Evolutionary conservation across 352 stramenopile genomes (phyloP).

Genomic region (Blastocystis sp.): DNA sequence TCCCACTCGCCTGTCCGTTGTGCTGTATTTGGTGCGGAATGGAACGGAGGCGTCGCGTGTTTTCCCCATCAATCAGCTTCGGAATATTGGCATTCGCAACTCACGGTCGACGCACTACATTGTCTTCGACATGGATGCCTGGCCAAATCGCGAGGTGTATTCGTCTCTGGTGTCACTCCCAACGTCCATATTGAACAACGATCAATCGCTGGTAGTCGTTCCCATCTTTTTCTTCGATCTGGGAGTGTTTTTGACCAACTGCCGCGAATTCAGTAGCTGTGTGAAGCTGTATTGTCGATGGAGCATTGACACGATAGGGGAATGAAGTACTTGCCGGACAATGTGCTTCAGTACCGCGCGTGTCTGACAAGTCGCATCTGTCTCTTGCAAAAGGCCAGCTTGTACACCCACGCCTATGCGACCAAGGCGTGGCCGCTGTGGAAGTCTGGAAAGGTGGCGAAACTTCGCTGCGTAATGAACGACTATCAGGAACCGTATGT

Average conservation of each 20-base stretch:
- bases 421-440: neutral
- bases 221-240: conserved; percentile 34
- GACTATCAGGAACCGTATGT: conserved; percentile 43
- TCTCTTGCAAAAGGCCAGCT: neutral
- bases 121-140: conserved; percentile 37
- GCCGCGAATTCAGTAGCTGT: neutral
- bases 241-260: neutral
- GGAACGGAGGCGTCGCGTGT: neutral
- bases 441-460: neutral
- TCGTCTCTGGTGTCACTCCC: neutral
- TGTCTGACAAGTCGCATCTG: conserved; percentile 7
- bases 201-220: neutral
- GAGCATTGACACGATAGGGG: neutral
- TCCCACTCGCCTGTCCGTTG: neutral
- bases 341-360: neutral
- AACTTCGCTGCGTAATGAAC: conserved; percentile 7
- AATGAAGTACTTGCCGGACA: neutral
- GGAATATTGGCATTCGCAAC: conserved; percentile 18
- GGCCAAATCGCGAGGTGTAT: neutral
- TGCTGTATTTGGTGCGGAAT: conserved; percentile 41
- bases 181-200: neutral
- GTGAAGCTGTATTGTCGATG: neutral
- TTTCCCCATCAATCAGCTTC: conserved; percentile 36
- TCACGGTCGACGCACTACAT: conserved; percentile 23
- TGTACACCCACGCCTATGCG: neutral